Evolutionary conservation across 2,329 filamentous ascomycete species (phyloP).

Genomic region (Fusarium nygamai): DNA sequence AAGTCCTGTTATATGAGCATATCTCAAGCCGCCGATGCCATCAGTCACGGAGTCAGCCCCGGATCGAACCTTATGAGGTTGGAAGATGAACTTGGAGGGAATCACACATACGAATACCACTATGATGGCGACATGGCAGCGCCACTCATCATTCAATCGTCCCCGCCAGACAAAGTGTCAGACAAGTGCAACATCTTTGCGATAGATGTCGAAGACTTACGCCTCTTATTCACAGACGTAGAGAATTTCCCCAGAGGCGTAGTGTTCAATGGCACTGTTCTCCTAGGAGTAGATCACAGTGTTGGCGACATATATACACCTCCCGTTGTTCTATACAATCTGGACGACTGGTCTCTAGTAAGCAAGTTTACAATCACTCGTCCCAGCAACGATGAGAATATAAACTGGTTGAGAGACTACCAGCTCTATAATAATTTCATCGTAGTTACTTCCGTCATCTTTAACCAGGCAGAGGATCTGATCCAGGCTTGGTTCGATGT

Average conservation of each 20-base stretch:
- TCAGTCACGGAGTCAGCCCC: neutral
- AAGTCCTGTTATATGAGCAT: slow-evolving; percentile 2
- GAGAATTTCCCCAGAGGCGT: neutral
- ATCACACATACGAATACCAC: neutral
- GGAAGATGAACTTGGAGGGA: neutral
- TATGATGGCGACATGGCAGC: neutral
- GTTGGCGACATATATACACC: too few species aligned
- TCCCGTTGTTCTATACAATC: neutral
- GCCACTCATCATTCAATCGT: neutral
- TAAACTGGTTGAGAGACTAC: neutral
- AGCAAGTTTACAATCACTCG: neutral
- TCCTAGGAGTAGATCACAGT: neutral
- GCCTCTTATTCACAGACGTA: neutral
- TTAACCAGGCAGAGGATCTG: neutral
- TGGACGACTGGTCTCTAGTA: neutral
- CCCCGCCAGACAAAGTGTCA: too few species aligned
- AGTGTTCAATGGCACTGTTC: neutral
- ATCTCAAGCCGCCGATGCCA: neutral
- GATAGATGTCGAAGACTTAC: neutral
- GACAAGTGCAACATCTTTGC: neutral
- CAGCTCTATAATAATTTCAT: neutral
- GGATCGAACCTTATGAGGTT: neutral
- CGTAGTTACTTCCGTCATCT: neutral
- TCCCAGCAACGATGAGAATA: neutral
- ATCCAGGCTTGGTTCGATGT: neutral